Percentiles rank a stretch among this genome's conserved stretches.
Evolutionary conservation across 2,329 filamentous ascomycete genomes (phyloP).

Genomic region (Curvularia eragrostidis): DNA sequence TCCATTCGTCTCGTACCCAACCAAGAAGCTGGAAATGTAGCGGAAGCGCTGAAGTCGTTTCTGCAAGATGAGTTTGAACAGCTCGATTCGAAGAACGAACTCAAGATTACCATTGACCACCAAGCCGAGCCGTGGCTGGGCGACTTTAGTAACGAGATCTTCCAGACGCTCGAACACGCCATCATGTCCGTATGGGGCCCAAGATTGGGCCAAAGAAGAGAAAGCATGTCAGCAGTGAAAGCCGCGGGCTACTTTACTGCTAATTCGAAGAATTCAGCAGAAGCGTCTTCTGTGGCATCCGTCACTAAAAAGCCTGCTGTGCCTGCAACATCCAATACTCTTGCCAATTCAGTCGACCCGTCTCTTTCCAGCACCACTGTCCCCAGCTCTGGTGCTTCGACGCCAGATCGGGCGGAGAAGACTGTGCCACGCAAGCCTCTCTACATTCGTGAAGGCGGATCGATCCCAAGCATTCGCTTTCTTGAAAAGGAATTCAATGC

Average conservation of each 20-base stretch:
- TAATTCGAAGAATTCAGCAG: constrained; percentile 14
- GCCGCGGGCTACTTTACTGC: constrained; percentile 28
- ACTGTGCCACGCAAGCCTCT: constrained; percentile 66
- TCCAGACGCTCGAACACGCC: constrained; percentile 83
- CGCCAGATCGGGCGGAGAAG: neutral
- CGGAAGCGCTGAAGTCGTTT: constrained; percentile 69
- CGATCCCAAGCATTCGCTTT: constrained; percentile 92
- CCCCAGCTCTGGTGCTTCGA: constrained; percentile 9
- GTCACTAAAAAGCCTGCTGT: constrained; percentile 25
- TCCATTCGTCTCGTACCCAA: constrained; percentile 93
- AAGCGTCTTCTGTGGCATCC: constrained; percentile 3
- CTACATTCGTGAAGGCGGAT: constrained; percentile 94
- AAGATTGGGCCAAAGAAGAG: constrained; percentile 45
- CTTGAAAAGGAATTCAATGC: constrained; percentile 92
- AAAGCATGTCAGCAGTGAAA: constrained; percentile 11
- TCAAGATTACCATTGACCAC: constrained; percentile 87
- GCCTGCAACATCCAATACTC: constrained; percentile 60
- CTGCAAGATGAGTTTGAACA: constrained; percentile 73
- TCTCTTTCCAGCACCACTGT: constrained; percentile 15
- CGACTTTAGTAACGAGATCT: constrained; percentile 88
- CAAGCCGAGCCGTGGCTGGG: constrained; percentile 96
- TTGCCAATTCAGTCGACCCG: constrained; percentile 52
- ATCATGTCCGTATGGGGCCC: constrained; percentile 85
- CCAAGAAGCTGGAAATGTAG: constrained; percentile 83
- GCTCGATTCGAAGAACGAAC: constrained; percentile 79